Conservation (phyloP, 495 filamentous ascomycete species). For the Polyplosphaeria fusca region DNA sequence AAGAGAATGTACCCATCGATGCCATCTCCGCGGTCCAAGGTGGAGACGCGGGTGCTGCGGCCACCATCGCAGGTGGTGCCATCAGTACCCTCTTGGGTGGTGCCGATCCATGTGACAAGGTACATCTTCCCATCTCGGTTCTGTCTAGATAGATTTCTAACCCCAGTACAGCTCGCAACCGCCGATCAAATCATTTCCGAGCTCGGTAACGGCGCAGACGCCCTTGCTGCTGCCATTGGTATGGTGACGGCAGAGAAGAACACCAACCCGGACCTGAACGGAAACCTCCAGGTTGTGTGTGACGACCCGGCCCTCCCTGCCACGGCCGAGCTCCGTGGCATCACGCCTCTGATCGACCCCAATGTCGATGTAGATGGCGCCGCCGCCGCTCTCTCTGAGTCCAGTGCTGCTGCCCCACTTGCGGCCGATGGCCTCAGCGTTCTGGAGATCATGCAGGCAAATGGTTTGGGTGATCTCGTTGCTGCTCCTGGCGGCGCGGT, state of each 20-base stretch:
- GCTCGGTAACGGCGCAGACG: conserved; percentile 51
- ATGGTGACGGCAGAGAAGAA: conserved; percentile 66
- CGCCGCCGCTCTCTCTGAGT: conserved; percentile 53
- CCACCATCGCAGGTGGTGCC: conserved; percentile 53
- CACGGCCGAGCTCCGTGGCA: conserved; percentile 56
- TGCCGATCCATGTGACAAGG: conserved; percentile 57
- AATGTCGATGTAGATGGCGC: conserved; percentile 50
- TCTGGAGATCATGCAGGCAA: conserved; percentile 51
- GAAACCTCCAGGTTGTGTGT: conserved; percentile 54
- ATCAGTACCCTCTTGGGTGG: conserved; percentile 54
- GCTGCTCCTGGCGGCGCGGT: conserved; percentile 15
- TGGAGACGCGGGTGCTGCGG: conserved; percentile 51
- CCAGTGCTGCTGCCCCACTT: conserved; percentile 50
- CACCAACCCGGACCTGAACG: conserved; percentile 59
- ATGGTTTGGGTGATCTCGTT: conserved; percentile 58
- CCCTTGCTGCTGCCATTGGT: conserved; percentile 54
- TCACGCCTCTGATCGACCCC: conserved; percentile 60
- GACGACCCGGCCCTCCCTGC: conserved; percentile 54
- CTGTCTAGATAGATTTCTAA: background rate
- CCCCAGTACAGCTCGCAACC: conserved; percentile 48
- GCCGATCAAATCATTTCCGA: conserved; percentile 57
- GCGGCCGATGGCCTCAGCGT: conserved; percentile 52
- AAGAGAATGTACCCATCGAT: conserved; percentile 49
- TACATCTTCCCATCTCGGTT: conserved; percentile 21
- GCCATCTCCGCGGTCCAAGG: conserved; percentile 48